These are phyloP conservation scores for Lactifluus volemus DNA, from an alignment of 768 basidiomycete genomes.

Conservation along the genomic window DNA sequence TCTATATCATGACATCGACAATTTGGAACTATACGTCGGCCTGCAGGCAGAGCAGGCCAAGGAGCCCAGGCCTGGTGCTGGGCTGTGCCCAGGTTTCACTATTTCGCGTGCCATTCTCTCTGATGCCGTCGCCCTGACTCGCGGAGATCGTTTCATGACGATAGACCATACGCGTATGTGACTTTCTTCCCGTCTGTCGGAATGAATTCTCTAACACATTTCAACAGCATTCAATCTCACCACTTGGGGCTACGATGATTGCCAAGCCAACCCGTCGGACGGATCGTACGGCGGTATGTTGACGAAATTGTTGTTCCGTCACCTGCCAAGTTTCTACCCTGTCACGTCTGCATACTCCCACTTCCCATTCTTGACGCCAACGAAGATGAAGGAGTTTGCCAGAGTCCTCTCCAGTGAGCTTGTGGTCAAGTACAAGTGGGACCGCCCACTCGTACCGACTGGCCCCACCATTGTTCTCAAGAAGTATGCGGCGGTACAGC, in stretches of 20 bases:
- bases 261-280: conserved; percentile 51
- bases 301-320: conserved; percentile 61
- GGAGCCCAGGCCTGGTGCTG: conserved; percentile 52
- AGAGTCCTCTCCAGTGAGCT: conserved; percentile 24
- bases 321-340: conserved; percentile 61
- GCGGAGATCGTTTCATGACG: conserved; percentile 76
- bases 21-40: conserved; percentile 63
- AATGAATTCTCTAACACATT: neutral
- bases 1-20: conserved; percentile 65
- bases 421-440: conserved; percentile 48
- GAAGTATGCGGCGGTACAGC: neutral
- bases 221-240: conserved; percentile 60
- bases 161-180: conserved; percentile 65
- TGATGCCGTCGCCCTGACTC: conserved; percentile 65
- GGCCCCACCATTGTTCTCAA: conserved; percentile 2
- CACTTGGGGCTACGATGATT: conserved; percentile 71
- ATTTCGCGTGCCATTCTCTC: conserved; percentile 78
- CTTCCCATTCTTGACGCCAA: conserved; percentile 73
- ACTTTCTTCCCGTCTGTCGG: neutral
- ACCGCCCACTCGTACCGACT: conserved; percentile 32
- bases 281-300: conserved; percentile 73
- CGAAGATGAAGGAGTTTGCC: conserved; percentile 36
- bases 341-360: conserved; percentile 59
- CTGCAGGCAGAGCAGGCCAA: conserved; percentile 60
- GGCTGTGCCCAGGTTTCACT: conserved; percentile 76